These are phyloP conservation scores for Speleostelium caveatum DNA, from an alignment of 78 protist genomes.

Conservation along the genomic window DNA sequence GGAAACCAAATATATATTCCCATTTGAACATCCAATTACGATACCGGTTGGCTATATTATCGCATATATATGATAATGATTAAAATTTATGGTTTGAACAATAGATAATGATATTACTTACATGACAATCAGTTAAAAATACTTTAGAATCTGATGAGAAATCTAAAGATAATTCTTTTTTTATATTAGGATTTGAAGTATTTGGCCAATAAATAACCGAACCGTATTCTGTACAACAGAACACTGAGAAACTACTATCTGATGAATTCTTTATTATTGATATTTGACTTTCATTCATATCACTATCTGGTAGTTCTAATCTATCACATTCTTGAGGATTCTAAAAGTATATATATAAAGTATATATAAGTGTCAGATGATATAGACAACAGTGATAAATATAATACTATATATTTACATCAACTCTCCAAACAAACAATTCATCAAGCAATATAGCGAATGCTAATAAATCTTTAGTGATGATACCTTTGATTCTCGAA, in stretches of 20 bases:
- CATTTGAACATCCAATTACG: conserved; percentile 38
- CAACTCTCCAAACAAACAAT: conserved; percentile 58
- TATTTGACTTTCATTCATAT: conserved; percentile 17
- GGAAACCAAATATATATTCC: conserved; percentile 22
- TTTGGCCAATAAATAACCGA: conserved; percentile 38
- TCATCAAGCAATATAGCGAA: conserved; percentile 11
- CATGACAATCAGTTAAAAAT: background rate
- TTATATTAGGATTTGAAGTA: conserved; percentile 28
- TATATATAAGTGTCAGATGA: background rate
- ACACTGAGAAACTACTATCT: conserved; percentile 31
- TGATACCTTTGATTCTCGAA: conserved; percentile 1
- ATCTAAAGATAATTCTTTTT: conserved; percentile 37
- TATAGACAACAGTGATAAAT: background rate
- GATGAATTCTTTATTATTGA: conserved; percentile 1
- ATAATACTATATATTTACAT: background rate
- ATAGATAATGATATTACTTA: conserved; percentile 11
- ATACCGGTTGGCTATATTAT: conserved; percentile 50
- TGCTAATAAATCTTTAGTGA: conserved; percentile 2
- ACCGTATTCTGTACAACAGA: conserved; percentile 1
- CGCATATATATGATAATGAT: background rate
- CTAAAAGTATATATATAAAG: background rate
- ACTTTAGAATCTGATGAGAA: background rate
- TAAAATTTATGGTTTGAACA: background rate
- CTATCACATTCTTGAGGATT: conserved; percentile 40
- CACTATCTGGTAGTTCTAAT: conserved; percentile 29